Evolutionary conservation across 306 rosid species (phyloP), one percentile per base, ranked within the genome.

Genomic region (Rosa rugosa): DNA sequence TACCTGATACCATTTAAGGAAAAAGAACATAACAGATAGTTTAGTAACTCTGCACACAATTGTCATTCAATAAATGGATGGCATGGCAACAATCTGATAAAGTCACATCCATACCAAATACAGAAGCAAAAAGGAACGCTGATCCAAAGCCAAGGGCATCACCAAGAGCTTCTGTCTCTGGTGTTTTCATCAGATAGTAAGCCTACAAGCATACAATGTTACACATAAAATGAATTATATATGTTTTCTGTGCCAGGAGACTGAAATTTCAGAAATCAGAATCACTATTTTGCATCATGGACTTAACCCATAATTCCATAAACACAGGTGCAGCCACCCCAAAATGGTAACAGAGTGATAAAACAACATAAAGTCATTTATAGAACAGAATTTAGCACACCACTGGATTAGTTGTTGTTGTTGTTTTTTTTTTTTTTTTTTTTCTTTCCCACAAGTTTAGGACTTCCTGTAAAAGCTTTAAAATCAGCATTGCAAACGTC

Each of bases 111-210:
- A 11, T 75, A 75, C 84, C 84, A 47, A 80, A 75, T 69, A 80
- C 76, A 20, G 76, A 57, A 36, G 80, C 74, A 20, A 80, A 80
- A 34, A 80, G 80, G 53, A 80, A 80, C 8, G 83, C 69, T 0
- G 83, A 80, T 20, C 83, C 83, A 44, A 80, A 80, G n/a, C 83
- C 79, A 36, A 80, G 64, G 69, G 84, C 80, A 57, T 80, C 84
- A 31, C 84, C 80, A 14, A 80, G 42, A 42, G 80, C 76, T 69
- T 69, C 71, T 44, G 84, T 75, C 46, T 57, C 76, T 18, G 80
- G 66, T 46, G 60, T 41, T 80, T 75, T 76, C 76, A 80, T 38
- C 51, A 69, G 65, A 69, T 20, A 45, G 71, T 59, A 75, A 34
- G 76, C 80, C 84, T 80, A 59, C 36, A 71, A 44, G 79, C 34